Base-by-base conservation (phyloP, 768 basidiomycete species). In the Pulveroboletus sp. region DNA sequence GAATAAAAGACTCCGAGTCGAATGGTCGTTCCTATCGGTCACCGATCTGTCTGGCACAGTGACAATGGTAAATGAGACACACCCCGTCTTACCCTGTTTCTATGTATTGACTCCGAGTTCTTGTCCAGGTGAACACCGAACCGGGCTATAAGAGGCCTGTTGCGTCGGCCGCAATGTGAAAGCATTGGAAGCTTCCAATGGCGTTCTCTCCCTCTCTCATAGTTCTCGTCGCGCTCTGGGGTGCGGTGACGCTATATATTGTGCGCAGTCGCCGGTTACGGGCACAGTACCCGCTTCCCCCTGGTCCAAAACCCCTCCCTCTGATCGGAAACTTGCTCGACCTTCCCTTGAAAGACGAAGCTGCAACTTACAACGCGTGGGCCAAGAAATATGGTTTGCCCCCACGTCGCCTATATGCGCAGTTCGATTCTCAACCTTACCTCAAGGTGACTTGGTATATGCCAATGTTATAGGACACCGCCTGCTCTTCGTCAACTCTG, bases 281-380 rank as follows among this genome's bases (percentile, higher is more conserved):
- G 36, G 11, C 49, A 10, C 49, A 49, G 6, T 66, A 71, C 32
- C 76, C 73, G 0, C 69, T 72, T 11, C 81, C 81, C 10, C 81
- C 82, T 28, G 82, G 82, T 14, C 82, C 82, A 2, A 72, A 61
- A 39, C 73, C 73, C 8, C 65, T 73, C n/a, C 80, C 79, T 26
- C 50, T 82, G 28, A 61, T 82, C 31, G 81, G 81, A 13, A 80
- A 82, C 61, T 56, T 83, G 32, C 65, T 71, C 40, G 74, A 80
- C 55, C 62, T 80, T 38, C 72, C 75, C 7, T 64, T 51, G 60
- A 61, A 60, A 14, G 57, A 68, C 32, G 71, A 71, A 42, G 71
- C 73, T 59, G 58, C 57, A 30, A 68, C 70, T 0, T 83, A 81
- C 57, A 64, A 70, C 6, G 54, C 61, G 37, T 76, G 73, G 75